Conservation (phyloP, 2,329 filamentous ascomycete genomes). For the Sarocladium kiliense region DNA sequence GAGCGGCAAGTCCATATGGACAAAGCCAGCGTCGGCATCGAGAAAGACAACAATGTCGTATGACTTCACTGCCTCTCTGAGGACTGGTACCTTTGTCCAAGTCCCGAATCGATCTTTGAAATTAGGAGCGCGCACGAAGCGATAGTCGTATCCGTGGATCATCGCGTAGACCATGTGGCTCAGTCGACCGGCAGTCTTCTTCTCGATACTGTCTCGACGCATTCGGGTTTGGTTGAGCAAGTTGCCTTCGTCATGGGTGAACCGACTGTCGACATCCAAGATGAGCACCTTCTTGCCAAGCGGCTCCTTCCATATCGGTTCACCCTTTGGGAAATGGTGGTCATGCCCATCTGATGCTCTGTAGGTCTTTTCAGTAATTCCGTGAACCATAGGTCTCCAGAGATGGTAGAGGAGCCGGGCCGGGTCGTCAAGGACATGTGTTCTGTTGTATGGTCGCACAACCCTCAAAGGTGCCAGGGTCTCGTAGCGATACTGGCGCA, state of each 20-base stretch:
- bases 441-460: not conserved
- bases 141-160: conserved; percentile 46
- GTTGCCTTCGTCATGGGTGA: not conserved
- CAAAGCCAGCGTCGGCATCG: conserved; percentile 38
- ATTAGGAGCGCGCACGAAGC: conserved; percentile 36
- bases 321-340: not conserved
- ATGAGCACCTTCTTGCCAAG: conserved; percentile 10
- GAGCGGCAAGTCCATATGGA: conserved; percentile 35
- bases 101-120: conserved; percentile 36
- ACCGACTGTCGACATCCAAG: conserved; percentile 10
- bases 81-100: conserved; percentile 38
- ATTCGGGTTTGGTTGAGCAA: not conserved
- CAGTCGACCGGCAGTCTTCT: not conserved
- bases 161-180: conserved; percentile 14
- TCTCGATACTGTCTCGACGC: not conserved
- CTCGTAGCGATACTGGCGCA: conserved; percentile 1
- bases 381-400: not conserved
- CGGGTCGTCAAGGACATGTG: not conserved
- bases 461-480: conserved; percentile 9
- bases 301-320: conserved; percentile 6
- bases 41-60: conserved; percentile 39
- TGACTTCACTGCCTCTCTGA: conserved; percentile 30
- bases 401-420: not conserved
- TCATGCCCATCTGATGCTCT: not conserved
- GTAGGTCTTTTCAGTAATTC: not conserved